Evolutionary conservation across 805 yeast genomes (phyloP), one percentile per base, ranked within the genome.

Genomic region (Dipodascopsis uninucleata): DNA sequence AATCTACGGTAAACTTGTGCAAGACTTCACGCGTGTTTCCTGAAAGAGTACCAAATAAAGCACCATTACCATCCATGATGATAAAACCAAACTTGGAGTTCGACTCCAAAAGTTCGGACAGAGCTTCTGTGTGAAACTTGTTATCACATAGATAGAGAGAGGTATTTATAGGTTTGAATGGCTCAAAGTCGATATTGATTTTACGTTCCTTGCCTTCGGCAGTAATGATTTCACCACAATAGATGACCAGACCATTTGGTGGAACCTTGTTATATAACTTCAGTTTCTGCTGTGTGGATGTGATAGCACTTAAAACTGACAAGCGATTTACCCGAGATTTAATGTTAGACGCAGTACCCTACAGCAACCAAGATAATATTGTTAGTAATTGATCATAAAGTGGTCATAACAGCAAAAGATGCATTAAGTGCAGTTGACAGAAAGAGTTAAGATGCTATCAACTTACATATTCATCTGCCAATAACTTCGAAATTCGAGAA

Each of bases 1-100:
- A 75, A 69, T 93, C 99, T 45, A 93, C 99, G 1, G 88, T 84
- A 71, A 93, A 93, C 70, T 93, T 93, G 70, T 90, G 96, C 63
- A 93, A 74, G 35, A 93, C 86, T 53, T 93, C 96, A 74, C 98
- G 83, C 36, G 96, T 89, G 72, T 93, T 93, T 67, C 99, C 99
- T 35, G 94, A 81, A 44, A 93, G 79, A 16, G 94, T 77, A 70
- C 99, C 99, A 59, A 93, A 93, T 57, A 93, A 74, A 2, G 96
- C 86, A 49, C 98, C 98, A 67, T 89, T 88, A 86, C 99, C 99
- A 71, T 93, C 99, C 98, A 93, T 93, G 61, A 93, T 83, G 59
- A 93, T 94, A 71, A 93, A 93, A 39, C 99, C 99, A 59, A 90
- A 93, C 68, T 85, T 80, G 66, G 94, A 96, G 69, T 93, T 98